A percentile compares a stretch with the other conserved stretches of the same genome.
These are phyloP conservation scores for Daedaleopsis nitida DNA, from an alignment of 768 basidiomycete species.

Conservation along the genomic window DNA sequence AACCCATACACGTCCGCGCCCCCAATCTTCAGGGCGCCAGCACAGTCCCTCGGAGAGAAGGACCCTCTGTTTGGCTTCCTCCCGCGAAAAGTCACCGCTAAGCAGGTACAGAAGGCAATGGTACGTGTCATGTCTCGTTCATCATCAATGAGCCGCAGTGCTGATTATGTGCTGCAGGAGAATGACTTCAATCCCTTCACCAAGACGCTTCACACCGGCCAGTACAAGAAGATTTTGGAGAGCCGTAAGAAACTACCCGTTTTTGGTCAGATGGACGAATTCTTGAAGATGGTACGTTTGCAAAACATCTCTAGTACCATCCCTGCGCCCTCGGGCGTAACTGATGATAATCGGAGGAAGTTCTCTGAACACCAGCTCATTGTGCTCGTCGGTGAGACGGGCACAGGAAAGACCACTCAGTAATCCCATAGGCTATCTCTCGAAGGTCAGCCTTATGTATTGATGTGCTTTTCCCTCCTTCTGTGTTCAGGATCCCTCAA, in stretches of 20 bases:
- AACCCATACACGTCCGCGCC: conserved; percentile 28
- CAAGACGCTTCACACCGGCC: conserved; percentile 67
- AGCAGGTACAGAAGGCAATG: conserved; percentile 29
- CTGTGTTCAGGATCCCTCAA: conserved; percentile 80
- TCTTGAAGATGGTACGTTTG: conserved; percentile 71
- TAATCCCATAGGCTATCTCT: conserved; percentile 37
- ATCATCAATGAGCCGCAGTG: neutral
- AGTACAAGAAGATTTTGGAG: conserved; percentile 87
- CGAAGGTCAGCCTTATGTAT: conserved; percentile 14
- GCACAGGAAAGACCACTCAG: conserved; percentile 96
- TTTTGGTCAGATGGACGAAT: conserved; percentile 89
- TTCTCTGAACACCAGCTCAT: conserved; percentile 82
- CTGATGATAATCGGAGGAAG: conserved; percentile 41
- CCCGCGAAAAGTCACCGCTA: conserved; percentile 26
- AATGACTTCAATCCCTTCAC: conserved; percentile 89
- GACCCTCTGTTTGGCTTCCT: conserved; percentile 31
- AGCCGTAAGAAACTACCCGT: conserved; percentile 89
- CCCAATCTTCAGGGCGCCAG: conserved; percentile 9
- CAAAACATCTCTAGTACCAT: conserved; percentile 14
- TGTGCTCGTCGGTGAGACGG: conserved; percentile 92
- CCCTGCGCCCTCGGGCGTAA: conserved; percentile 20
- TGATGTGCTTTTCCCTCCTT: conserved; percentile 4
- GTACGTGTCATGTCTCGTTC: conserved; percentile 10
- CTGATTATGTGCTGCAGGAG: conserved; percentile 46
- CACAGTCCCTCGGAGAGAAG: conserved; percentile 3